phyloP scores from a whole-genome alignment of 164 flowering plant species.

The Nelumbo lutea region DNA sequence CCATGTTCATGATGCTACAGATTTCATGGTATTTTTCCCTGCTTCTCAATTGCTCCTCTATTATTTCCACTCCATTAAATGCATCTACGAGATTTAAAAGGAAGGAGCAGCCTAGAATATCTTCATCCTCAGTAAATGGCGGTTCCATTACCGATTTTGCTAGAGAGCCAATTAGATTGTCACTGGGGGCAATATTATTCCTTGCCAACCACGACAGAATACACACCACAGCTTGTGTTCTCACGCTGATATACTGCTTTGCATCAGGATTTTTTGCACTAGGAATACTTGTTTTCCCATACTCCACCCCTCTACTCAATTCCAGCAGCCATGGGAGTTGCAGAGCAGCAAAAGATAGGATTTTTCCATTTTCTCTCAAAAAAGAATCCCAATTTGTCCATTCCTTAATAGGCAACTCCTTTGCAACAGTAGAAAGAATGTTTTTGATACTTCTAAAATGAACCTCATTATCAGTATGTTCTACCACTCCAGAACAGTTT shows the following conservation, averaged over 20 bases:
- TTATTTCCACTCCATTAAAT: slow-evolving; percentile 73
- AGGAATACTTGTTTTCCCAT: slow-evolving; percentile 26
- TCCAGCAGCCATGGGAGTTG: slow-evolving; percentile 90
- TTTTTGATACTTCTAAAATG: slow-evolving; percentile 30
- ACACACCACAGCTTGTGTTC: slow-evolving; percentile 49
- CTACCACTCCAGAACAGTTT: slow-evolving; percentile 29
- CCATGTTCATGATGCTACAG: slow-evolving; percentile 75
- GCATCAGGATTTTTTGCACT: slow-evolving; percentile 23
- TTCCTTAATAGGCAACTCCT: slow-evolving; percentile 38
- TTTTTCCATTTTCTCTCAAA: slow-evolving; percentile 61
- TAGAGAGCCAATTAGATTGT: slow-evolving; percentile 63
- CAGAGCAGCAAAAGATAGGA: slow-evolving; percentile 59
- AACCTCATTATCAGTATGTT: slow-evolving; percentile 23
- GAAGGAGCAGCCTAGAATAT: slow-evolving; percentile 62
- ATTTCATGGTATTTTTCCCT: slow-evolving; percentile 66
- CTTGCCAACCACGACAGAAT: slow-evolving; percentile 84
- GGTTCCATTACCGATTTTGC: slow-evolving; percentile 69
- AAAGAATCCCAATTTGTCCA: slow-evolving; percentile 47
- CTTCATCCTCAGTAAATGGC: slow-evolving; percentile 71
- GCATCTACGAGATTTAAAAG: slow-evolving; percentile 88
- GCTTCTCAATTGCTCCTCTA: slow-evolving; percentile 68
- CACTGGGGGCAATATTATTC: slow-evolving; percentile 76
- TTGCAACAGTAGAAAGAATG: slow-evolving; percentile 43
- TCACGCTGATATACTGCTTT: slow-evolving; percentile 38
- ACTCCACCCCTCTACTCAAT: slow-evolving; percentile 40